These are phyloP conservation scores for Pythium insidiosum DNA, from an alignment of 352 stramenopile genomes.

Conservation along the genomic window DNA sequence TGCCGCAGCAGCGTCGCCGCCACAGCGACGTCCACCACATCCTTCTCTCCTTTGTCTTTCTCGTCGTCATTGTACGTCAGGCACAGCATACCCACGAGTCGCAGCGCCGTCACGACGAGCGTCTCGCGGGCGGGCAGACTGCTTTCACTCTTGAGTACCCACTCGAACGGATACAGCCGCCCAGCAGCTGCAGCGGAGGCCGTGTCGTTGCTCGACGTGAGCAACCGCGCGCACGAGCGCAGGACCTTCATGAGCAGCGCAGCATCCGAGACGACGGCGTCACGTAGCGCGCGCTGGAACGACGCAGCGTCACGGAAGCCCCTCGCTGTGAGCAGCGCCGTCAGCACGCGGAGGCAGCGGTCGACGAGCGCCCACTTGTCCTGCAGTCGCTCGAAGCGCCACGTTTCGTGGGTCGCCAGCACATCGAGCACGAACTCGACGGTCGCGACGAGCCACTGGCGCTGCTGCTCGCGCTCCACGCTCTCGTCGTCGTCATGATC, in stretches of 20 bases:
- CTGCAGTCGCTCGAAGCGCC: slow-evolving; percentile 33
- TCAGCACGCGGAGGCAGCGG: slow-evolving; percentile 44
- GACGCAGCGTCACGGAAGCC: slow-evolving; percentile 28
- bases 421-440: slow-evolving; percentile 56
- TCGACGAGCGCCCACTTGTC: slow-evolving; percentile 39
- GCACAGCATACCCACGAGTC: slow-evolving; percentile 34
- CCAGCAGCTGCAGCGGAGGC: too few relatives aligned
- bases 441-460: slow-evolving; percentile 40
- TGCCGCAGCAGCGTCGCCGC: slow-evolving; percentile 22
- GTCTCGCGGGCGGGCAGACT: slow-evolving; percentile 19
- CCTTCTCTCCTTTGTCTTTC: slow-evolving; percentile 12
- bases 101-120: slow-evolving; percentile 35
- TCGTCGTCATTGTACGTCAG: too few relatives aligned
- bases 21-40: not conserved
- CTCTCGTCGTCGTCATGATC: not conserved
- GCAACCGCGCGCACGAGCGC: slow-evolving; percentile 6
- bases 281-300: slow-evolving; percentile 36
- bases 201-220: too few relatives aligned
- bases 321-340: slow-evolving; percentile 29
- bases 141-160: too few relatives aligned
- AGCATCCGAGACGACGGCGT: slow-evolving; percentile 38
- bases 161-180: too few relatives aligned
- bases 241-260: slow-evolving; percentile 58
- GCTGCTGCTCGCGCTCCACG: slow-evolving; percentile 13
- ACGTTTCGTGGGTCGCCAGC: slow-evolving; percentile 50